Conservation (phyloP, 495 filamentous ascomycete species). For the Penicillium riverlandense region DNA sequence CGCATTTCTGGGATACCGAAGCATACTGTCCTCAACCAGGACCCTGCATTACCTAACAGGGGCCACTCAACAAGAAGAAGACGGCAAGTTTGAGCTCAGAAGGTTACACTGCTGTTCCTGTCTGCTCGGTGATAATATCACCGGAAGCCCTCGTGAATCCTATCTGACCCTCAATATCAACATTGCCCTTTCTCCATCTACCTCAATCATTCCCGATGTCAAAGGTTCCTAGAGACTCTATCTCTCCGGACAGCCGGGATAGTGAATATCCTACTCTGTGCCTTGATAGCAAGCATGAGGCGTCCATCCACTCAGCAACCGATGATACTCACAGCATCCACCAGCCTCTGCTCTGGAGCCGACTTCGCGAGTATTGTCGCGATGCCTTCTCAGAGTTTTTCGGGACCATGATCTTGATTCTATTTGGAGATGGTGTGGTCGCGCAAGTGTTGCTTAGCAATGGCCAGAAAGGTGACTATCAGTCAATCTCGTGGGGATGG, state of each 20-base stretch:
- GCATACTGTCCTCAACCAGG: slow-evolving; percentile 2
- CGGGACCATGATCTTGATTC: slow-evolving; percentile 54
- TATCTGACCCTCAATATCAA: too few species aligned
- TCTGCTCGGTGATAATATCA: slow-evolving; percentile 13
- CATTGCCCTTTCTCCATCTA: too few species aligned
- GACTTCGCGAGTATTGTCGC: slow-evolving; percentile 34
- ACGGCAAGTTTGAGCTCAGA: slow-evolving; percentile 1
- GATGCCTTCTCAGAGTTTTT: slow-evolving; percentile 59
- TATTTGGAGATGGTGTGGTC: slow-evolving; percentile 57
- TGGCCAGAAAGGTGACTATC: slow-evolving; percentile 46
- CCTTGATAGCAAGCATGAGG: slow-evolving; percentile 7
- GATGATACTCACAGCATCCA: neutral
- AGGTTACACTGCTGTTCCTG: slow-evolving; percentile 13
- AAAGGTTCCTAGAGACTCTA: slow-evolving; percentile 8
- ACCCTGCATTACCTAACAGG: slow-evolving; percentile 11
- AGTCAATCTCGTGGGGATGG: slow-evolving; percentile 58
- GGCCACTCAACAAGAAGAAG: neutral
- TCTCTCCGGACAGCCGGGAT: slow-evolving; percentile 3
- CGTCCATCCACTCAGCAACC: slow-evolving; percentile 6
- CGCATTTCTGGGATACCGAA: slow-evolving; percentile 2
- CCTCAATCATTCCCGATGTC: slow-evolving; percentile 4
- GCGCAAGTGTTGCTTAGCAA: slow-evolving; percentile 51
- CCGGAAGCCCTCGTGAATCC: neutral
- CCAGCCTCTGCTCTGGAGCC: slow-evolving; percentile 38
- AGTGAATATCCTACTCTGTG: slow-evolving; percentile 14